Evolutionary conservation across 768 basidiomycete species (phyloP).

Genomic region (Agaricus sinodeliciosus): DNA sequence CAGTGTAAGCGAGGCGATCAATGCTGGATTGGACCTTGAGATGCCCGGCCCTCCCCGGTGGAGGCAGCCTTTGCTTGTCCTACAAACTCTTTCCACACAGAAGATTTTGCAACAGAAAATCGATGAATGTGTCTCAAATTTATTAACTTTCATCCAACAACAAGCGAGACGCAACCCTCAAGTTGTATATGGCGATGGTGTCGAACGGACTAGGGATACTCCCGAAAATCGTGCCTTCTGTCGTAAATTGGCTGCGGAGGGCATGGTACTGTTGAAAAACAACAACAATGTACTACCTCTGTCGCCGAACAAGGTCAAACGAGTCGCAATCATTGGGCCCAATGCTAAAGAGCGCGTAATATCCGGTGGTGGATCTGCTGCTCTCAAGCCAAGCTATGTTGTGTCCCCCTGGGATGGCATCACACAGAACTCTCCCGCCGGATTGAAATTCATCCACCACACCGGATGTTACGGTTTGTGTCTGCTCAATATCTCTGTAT

Average conservation of each 20-base stretch:
- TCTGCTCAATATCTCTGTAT: neutral
- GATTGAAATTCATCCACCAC: constrained; percentile 45
- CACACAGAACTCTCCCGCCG: constrained; percentile 37
- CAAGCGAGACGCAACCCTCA: constrained; percentile 50
- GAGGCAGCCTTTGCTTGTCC: constrained; percentile 41
- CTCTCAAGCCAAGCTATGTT: constrained; percentile 61
- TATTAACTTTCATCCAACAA: constrained; percentile 52
- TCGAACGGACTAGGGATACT: constrained; percentile 49
- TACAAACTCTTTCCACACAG: constrained; percentile 31
- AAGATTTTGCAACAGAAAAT: constrained; percentile 43
- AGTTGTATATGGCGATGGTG: constrained; percentile 55
- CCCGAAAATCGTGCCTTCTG: constrained; percentile 46
- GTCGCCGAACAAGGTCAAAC: constrained; percentile 27
- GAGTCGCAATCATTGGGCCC: constrained; percentile 61
- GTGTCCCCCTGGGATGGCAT: constrained; percentile 62
- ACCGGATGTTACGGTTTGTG: constrained; percentile 61
- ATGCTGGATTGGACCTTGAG: constrained; percentile 73
- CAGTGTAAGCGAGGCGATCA: constrained; percentile 57
- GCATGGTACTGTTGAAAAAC: constrained; percentile 67
- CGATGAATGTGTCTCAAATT: constrained; percentile 41
- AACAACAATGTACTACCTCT: constrained; percentile 48
- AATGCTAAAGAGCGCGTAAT: constrained; percentile 61
- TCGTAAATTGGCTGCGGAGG: constrained; percentile 50
- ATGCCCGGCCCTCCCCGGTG: constrained; percentile 74
- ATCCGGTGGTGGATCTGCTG: constrained; percentile 75